phyloP scores from a whole-genome alignment of 768 basidiomycete genomes.

The Tremella mesenterica region DNA sequence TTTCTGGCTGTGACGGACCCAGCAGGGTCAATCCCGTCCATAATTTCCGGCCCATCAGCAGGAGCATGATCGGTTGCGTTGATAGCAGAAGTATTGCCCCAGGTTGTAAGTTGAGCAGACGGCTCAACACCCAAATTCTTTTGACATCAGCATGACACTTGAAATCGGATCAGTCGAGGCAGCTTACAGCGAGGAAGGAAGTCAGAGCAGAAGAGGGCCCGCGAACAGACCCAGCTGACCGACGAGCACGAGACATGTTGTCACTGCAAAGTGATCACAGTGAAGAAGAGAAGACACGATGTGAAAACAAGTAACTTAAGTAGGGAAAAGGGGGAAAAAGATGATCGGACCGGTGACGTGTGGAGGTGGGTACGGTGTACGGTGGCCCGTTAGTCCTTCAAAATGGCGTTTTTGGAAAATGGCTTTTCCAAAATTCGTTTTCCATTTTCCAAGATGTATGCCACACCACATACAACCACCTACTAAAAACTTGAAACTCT shows the following conservation, averaged over 20 bases:
- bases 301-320: background rate
- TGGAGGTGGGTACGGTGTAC: no score
- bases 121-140: conserved; percentile 41
- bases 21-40: conserved; percentile 23
- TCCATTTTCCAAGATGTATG: no score
- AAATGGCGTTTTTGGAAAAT: no score
- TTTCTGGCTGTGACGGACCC: conserved; percentile 31
- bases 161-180: background rate
- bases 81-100: conserved; percentile 29
- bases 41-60: conserved; percentile 14
- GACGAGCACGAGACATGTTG: conserved; percentile 22
- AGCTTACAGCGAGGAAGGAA: conserved; percentile 42
- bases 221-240: conserved; percentile 25
- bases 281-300: background rate
- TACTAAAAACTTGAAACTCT: no score
- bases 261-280: background rate
- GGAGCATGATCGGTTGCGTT: conserved; percentile 9
- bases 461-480: no score
- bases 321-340: background rate
- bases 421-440: no score
- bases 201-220: conserved; percentile 44
- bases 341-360: conserved; percentile 7
- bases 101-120: conserved; percentile 22
- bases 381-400: no score
- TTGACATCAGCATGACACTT: background rate